These are phyloP conservation scores for Lentinula aciculospora DNA, from an alignment of 768 basidiomycete genomes.

Conservation along the genomic window DNA sequence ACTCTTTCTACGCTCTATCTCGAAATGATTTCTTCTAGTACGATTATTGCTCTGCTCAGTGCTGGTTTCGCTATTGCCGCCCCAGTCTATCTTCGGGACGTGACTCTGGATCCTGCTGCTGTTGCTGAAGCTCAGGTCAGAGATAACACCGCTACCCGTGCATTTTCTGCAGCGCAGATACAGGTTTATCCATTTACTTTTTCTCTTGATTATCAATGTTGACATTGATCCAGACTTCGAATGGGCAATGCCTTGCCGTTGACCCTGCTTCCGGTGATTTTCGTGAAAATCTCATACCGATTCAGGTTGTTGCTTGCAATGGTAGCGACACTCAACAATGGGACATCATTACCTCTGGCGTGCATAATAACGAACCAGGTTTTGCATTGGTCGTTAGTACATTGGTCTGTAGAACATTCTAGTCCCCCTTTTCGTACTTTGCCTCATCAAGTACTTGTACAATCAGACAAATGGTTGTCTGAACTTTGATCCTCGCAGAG, in stretches of 20 bases:
- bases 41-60: constrained; percentile 14
- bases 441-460: not conserved
- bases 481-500: constrained; percentile 14
- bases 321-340: constrained; percentile 16
- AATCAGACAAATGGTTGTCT: constrained; percentile 17
- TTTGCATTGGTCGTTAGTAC: constrained; percentile 18
- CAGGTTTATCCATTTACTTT: constrained; percentile 7
- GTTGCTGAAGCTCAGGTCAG: constrained; percentile 14
- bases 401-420: constrained; percentile 9
- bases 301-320: constrained; percentile 13
- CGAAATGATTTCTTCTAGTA: constrained; percentile 14
- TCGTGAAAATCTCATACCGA: constrained; percentile 18
- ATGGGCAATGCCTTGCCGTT: constrained; percentile 18
- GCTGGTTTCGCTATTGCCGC: constrained; percentile 13
- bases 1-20: not conserved
- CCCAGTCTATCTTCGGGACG: constrained; percentile 12
- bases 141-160: constrained; percentile 17
- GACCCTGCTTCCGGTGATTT: constrained; percentile 18
- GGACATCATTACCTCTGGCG: constrained; percentile 18
- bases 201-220: not conserved
- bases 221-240: constrained; percentile 13
- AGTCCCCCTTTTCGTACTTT: not conserved
- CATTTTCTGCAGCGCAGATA: constrained; percentile 15
- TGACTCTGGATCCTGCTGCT: constrained; percentile 11
- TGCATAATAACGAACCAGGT: constrained; percentile 14